Conservation (phyloP, 2,329 filamentous ascomycete genomes). For the Penicillium sclerotigenum region DNA sequence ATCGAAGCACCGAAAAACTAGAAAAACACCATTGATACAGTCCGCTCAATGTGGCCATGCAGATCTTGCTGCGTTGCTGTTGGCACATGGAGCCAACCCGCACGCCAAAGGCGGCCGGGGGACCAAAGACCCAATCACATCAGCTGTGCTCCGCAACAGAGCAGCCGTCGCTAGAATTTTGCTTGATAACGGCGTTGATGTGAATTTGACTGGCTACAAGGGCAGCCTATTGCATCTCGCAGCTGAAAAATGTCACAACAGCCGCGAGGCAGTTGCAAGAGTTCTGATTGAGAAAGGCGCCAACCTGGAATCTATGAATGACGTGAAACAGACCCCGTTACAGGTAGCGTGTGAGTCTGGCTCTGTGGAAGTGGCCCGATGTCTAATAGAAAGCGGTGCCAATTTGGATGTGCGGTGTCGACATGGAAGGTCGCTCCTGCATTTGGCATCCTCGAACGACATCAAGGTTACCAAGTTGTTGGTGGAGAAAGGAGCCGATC, state of each 20-base stretch:
- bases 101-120: not conserved
- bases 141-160: not conserved
- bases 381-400: slow-evolving; percentile 3
- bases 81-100: not conserved
- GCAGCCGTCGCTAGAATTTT: not conserved
- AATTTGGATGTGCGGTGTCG: not conserved
- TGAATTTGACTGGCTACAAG: not conserved
- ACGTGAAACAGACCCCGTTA: not conserved
- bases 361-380: not conserved
- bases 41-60: not conserved
- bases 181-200: slow-evolving; percentile 1
- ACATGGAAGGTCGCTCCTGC: slow-evolving; percentile 1
- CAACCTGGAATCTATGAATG: not conserved
- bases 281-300: slow-evolving; percentile 3
- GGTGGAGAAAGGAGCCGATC: slow-evolving; percentile 4
- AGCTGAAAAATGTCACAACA: not conserved
- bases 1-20: not conserved
- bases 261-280: not conserved
- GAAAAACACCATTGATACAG: not conserved
- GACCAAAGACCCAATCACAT: not conserved
- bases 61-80: not conserved
- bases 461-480: not conserved
- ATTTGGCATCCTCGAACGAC: not conserved
- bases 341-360: not conserved
- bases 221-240: not conserved